phyloP scores from a whole-genome alignment of 768 basidiomycete genomes.

The Auriscalpium orientale region DNA sequence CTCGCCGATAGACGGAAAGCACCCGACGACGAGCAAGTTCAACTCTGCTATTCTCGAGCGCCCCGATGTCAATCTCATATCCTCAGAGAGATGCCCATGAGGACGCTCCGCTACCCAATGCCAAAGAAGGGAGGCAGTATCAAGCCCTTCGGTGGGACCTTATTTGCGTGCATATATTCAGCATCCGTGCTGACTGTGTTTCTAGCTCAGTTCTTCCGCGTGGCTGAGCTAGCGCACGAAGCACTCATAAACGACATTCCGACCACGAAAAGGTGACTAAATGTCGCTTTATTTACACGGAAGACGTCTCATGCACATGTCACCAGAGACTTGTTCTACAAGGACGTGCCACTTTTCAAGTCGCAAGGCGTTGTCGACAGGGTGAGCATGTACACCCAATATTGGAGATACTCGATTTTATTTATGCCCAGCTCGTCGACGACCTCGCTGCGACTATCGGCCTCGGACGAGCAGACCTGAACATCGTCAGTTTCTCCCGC shows the following conservation, averaged over 20 bases:
- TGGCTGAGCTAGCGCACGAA: conserved; percentile 65
- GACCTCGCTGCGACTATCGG: conserved; percentile 81
- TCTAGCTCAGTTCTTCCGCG: conserved; percentile 60
- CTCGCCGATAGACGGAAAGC: conserved; percentile 31
- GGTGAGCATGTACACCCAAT: conserved; percentile 30
- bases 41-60: not conserved
- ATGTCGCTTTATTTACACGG: not conserved
- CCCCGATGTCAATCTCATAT: not conserved
- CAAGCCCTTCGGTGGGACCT: conserved; percentile 32
- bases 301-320: not conserved
- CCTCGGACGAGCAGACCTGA: conserved; percentile 66
- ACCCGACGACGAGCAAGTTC: conserved; percentile 22
- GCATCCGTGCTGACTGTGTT: not conserved
- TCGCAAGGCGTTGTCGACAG: conserved; percentile 73
- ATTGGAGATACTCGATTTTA: conserved; percentile 1
- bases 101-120: conserved; percentile 31
- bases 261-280: conserved; percentile 17
- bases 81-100: conserved; percentile 13
- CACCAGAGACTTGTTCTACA: conserved; percentile 80
- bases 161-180: not conserved
- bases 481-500: conserved; percentile 49
- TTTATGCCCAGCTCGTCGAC: conserved; percentile 61
- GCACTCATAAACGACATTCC: conserved; percentile 48
- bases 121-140: conserved; percentile 29
- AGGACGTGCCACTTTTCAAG: conserved; percentile 71